Evolutionary conservation across 2,329 filamentous ascomycete genomes (phyloP), one percentile per base, ranked within the genome.

Genomic region (Fusarium setosum): DNA sequence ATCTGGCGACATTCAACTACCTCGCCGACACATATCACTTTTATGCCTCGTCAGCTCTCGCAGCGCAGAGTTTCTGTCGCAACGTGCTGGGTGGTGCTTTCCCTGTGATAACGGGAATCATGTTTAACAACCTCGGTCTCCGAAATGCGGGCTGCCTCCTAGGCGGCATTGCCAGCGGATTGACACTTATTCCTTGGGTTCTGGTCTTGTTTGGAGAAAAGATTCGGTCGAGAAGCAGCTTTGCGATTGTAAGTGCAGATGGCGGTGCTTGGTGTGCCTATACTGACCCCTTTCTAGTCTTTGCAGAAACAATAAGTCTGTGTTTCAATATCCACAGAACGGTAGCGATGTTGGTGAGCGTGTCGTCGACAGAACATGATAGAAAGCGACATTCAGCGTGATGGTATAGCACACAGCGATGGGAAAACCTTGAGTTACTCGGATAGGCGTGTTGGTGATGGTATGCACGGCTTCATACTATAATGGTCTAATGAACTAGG

Each of bases 1-100:
- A 96, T 73, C 84, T 97, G 1, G 90, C 94, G 4, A 92, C 93
- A 0, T 97, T 97, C 81, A 97, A 97, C 75, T 97, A 97, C 70
- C 84, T 97, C 2, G 93, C 94, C 18, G 94, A 97, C 74, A 90
- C 90, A 2, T 97, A 97, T 76, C 91, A 94, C 73, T 83, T 86
- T 3, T 97, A 95, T 71, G 93, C 94, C 0, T 93, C 90, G 35
- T 96, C 92, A 1, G 94, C 94, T 0, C 81, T 97, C 6, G 94
- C 94, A 0, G 93, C 94, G 1, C 93, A 97, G 80, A 91, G 88
- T 15, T 96, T 92, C 75, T 95, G 92, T 71, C 87, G 94, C 11
- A 97, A 97, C 74, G 82, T 97, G 3, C 80, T 97, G 0, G 93
- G 90, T 9, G 94, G 93, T 3, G 78, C 89, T 0, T 97, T 97